phyloP scores from a whole-genome alignment of 2,329 filamentous ascomycete genomes.

The Diaporthe ampelina region DNA sequence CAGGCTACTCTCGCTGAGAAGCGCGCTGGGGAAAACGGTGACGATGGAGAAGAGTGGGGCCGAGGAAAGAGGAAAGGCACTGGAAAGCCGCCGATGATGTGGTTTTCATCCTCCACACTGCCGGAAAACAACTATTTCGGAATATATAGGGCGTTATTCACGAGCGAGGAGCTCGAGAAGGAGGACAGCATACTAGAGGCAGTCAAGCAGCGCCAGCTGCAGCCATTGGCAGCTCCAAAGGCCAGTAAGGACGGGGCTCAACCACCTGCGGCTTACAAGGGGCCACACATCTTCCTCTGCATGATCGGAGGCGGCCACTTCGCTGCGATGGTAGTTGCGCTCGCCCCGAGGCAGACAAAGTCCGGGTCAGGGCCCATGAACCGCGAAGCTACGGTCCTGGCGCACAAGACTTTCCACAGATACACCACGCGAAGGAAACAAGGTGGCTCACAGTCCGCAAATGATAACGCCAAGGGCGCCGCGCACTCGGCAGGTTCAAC shows the following conservation, averaged over 20 bases:
- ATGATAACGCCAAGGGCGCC: conserved; percentile 92
- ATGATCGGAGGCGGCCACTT: conserved; percentile 99
- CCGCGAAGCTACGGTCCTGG: conserved; percentile 87
- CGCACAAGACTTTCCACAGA: conserved; percentile 97
- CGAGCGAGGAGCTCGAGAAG: conserved; percentile 77
- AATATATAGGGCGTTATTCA: conserved; percentile 86
- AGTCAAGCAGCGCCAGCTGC: conserved; percentile 82
- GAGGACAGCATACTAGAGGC: conserved; percentile 73
- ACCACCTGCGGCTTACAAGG: conserved; percentile 70
- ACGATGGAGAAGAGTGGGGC: conserved; percentile 61
- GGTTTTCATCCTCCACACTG: conserved; percentile 84
- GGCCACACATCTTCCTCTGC: conserved; percentile 93
- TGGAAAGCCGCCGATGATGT: conserved; percentile 83
- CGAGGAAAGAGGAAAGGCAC: conserved; percentile 63
- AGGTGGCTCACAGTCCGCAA: conserved; percentile 93
- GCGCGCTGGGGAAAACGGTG: conserved; percentile 55
- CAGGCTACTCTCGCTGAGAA: conserved; percentile 80
- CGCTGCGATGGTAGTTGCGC: conserved; percentile 93
- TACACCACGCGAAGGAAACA: conserved; percentile 98
- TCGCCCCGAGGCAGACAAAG: conserved; percentile 84
- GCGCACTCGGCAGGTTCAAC: conserved; percentile 95
- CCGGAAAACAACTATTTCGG: conserved; percentile 86
- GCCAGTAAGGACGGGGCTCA: conserved; percentile 71
- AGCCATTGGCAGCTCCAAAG: conserved; percentile 68
- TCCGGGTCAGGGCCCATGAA: conserved; percentile 78